Evolutionary conservation across 2,329 filamentous ascomycete genomes (phyloP).

Genomic region (Monosporascus sp.): DNA sequence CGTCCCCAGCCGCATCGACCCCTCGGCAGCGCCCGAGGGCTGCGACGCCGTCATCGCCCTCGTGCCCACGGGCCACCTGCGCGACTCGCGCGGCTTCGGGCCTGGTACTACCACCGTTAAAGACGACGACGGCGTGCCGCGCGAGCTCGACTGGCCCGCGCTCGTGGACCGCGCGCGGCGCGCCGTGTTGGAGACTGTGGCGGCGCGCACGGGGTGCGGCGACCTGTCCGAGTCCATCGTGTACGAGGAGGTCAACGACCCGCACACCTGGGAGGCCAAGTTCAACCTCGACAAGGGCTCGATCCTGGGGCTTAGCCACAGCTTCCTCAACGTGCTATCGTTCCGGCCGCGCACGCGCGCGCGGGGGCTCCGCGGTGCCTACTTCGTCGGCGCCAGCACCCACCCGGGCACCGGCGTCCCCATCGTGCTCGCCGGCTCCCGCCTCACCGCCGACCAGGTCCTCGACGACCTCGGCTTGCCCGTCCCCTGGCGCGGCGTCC

Average conservation of each 20-base stretch:
- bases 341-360: slow-evolving; percentile 59
- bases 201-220: slow-evolving; percentile 51
- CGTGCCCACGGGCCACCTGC: slow-evolving; percentile 66
- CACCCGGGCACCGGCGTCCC: slow-evolving; percentile 74
- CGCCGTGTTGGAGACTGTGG: slow-evolving; percentile 56
- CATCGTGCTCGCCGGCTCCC: slow-evolving; percentile 64
- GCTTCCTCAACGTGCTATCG: slow-evolving; percentile 66
- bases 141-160: slow-evolving; percentile 52
- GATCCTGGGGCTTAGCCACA: slow-evolving; percentile 66
- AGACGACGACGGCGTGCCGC: slow-evolving; percentile 26
- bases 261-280: slow-evolving; percentile 54
- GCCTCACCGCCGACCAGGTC: slow-evolving; percentile 46
- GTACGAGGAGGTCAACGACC: slow-evolving; percentile 62
- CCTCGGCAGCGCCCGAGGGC: slow-evolving; percentile 58
- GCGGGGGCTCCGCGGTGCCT: slow-evolving; percentile 43
- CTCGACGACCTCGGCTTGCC: slow-evolving; percentile 26
- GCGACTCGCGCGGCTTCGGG: slow-evolving; percentile 35
- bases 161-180: slow-evolving; percentile 55
- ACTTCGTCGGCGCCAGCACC: slow-evolving; percentile 70
- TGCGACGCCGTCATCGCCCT: slow-evolving; percentile 64
- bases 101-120: slow-evolving; percentile 3
- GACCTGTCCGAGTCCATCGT: slow-evolving; percentile 42
- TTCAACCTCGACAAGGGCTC: slow-evolving; percentile 74
- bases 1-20: slow-evolving; percentile 64
- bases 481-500: slow-evolving; percentile 23